Evolutionary conservation across 768 basidiomycete species (phyloP).

Genomic region (Collybia mongolica): DNA sequence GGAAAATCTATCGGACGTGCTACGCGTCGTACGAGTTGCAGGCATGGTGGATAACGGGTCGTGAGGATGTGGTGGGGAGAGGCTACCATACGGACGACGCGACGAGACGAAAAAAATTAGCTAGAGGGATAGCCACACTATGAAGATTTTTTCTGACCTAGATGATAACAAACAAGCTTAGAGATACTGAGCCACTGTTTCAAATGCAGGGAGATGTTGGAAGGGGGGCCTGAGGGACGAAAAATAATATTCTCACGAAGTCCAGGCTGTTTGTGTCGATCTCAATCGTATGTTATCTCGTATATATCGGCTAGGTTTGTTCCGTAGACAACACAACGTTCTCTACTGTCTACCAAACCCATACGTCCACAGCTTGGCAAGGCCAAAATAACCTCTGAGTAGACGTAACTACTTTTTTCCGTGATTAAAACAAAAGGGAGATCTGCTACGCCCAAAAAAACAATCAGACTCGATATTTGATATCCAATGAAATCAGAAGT

Average conservation of each 20-base stretch:
- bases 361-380: too few species aligned
- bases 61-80: background rate
- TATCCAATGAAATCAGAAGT: too few species aligned
- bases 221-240: background rate
- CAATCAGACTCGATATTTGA: too few species aligned
- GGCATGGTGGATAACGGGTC: background rate
- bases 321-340: too few species aligned
- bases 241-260: conserved; percentile 5
- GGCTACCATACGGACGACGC: background rate
- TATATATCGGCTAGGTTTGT: background rate
- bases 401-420: too few species aligned
- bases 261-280: background rate
- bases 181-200: background rate
- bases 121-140: background rate
- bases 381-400: too few species aligned
- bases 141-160: background rate
- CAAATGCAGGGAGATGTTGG: background rate
- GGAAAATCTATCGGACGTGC: background rate
- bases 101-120: background rate
- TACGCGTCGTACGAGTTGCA: conserved; percentile 3
- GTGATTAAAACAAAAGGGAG: too few species aligned
- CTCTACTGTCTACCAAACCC: too few species aligned
- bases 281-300: background rate
- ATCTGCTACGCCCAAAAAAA: too few species aligned
- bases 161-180: background rate